Conservation (phyloP, 2,329 filamentous ascomycete genomes). For the Didymella arachidicola region DNA sequence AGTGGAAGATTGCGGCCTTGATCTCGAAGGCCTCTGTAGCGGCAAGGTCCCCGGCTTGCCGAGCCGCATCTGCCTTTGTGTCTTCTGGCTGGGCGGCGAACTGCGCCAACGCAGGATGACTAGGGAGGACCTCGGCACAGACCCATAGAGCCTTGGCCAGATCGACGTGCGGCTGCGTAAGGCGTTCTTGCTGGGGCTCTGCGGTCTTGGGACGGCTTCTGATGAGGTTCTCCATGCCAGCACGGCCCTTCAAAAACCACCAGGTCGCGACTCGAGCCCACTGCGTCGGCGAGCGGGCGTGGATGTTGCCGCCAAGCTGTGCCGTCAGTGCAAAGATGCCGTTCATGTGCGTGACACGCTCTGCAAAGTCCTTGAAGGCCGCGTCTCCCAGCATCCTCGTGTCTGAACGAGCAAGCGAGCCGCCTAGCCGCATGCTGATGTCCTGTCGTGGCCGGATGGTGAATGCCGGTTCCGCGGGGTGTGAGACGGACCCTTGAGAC, state of each 20-base stretch:
- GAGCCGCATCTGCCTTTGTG: slow-evolving; percentile 50
- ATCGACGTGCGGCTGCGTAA: slow-evolving; percentile 82
- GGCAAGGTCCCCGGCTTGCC: slow-evolving; percentile 54
- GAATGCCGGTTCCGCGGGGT: slow-evolving; percentile 20
- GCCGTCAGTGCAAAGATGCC: slow-evolving; percentile 80
- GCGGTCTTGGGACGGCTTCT: slow-evolving; percentile 67
- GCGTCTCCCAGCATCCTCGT: slow-evolving; percentile 43
- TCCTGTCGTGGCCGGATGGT: slow-evolving; percentile 33
- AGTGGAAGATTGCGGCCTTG: slow-evolving; percentile 66
- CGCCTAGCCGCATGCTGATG: slow-evolving; percentile 17
- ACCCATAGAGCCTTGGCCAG: slow-evolving; percentile 89
- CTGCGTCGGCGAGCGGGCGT: slow-evolving; percentile 68
- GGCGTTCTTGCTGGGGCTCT: slow-evolving; percentile 58
- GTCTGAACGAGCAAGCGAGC: slow-evolving; percentile 41
- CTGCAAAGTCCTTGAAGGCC: slow-evolving; percentile 73
- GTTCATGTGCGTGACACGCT: slow-evolving; percentile 75
- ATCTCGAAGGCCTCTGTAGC: slow-evolving; percentile 58
- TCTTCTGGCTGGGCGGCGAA: slow-evolving; percentile 38
- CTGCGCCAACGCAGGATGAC: slow-evolving; percentile 41
- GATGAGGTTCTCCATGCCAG: slow-evolving; percentile 75
- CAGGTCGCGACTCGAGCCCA: slow-evolving; percentile 78
- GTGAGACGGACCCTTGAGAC: slow-evolving; percentile 1
- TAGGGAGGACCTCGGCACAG: slow-evolving; percentile 53
- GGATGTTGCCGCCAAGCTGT: slow-evolving; percentile 73
- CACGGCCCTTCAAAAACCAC: slow-evolving; percentile 89